These are phyloP conservation scores for Cyberlindnera lachancei DNA, from an alignment of 805 yeast species.

Conservation along the genomic window DNA sequence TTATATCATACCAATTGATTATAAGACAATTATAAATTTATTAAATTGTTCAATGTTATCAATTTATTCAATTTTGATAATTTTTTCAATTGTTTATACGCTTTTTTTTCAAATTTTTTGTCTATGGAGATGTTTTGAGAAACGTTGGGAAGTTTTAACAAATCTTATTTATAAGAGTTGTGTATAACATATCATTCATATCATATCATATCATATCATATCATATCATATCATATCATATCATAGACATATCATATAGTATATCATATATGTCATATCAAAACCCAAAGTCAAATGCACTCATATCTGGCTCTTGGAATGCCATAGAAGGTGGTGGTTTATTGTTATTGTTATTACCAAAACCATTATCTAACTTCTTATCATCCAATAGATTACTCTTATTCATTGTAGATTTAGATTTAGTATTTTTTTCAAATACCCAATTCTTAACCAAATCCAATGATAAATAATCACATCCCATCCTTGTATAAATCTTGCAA, in stretches of 20 bases:
- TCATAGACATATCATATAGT: too few species aligned
- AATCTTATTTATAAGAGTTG: too few species aligned
- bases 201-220: too few species aligned
- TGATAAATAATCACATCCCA: slow-evolving; percentile 88
- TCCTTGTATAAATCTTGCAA: slow-evolving; percentile 61
- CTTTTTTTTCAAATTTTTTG: slow-evolving; percentile 15
- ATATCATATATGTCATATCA: too few species aligned
- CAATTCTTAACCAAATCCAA: slow-evolving; percentile 57
- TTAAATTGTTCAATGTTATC: too few species aligned
- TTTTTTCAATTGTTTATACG: slow-evolving; percentile 10
- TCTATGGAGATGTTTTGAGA: slow-evolving; percentile 15
- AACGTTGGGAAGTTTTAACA: too few species aligned
- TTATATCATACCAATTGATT: too few species aligned
- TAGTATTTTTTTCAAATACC: slow-evolving; percentile 40
- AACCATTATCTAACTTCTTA: slow-evolving; percentile 3
- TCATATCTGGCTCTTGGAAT: slow-evolving; percentile 72
- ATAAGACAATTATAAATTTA: too few species aligned
- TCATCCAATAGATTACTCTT: slow-evolving; percentile 6
- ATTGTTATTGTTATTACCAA: slow-evolving; percentile 4
- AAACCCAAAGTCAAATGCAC: slow-evolving; percentile 52
- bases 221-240: too few species aligned
- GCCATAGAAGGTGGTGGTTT: slow-evolving; percentile 42
- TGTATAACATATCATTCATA: not conserved
- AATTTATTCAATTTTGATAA: slow-evolving; percentile 5
- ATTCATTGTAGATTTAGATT: slow-evolving; percentile 12